Percentiles rank a stretch among this genome's conserved stretches.
These are phyloP conservation scores for Alternaria brassicicola DNA, from an alignment of 2,329 filamentous ascomycete genomes.

Conservation along the genomic window DNA sequence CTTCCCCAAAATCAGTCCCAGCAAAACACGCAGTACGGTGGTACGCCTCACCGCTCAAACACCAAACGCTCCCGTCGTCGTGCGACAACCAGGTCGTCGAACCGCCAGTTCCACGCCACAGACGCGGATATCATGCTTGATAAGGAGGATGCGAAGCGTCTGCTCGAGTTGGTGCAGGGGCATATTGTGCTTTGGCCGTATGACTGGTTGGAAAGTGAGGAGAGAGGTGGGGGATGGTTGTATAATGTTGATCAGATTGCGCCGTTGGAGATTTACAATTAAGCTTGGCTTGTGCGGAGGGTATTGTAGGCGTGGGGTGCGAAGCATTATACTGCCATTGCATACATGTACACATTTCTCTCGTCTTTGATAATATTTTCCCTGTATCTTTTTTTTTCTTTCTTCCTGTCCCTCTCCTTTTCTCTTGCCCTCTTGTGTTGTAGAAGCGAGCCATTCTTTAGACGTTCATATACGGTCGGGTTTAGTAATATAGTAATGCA, in stretches of 20 bases:
- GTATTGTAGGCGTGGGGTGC: background rate
- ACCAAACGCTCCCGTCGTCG: conserved; percentile 62
- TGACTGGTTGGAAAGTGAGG: conserved; percentile 85
- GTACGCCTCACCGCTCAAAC: conserved; percentile 20
- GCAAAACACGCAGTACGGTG: background rate
- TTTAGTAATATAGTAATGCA: background rate
- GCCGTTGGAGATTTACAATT: conserved; percentile 85
- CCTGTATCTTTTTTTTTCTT: no score
- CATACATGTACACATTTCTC: background rate
- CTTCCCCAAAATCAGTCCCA: background rate
- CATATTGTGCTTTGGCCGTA: conserved; percentile 92
- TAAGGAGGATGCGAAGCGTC: conserved; percentile 76
- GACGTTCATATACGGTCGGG: background rate
- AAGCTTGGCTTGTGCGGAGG: background rate
- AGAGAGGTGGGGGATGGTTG: conserved; percentile 92
- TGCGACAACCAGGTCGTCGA: conserved; percentile 72
- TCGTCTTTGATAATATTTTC: background rate
- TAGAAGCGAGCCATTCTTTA: background rate
- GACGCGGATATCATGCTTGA: conserved; percentile 73
- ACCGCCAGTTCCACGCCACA: conserved; percentile 65
- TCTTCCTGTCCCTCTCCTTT: background rate
- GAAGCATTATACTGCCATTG: background rate
- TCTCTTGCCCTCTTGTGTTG: background rate
- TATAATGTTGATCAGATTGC: conserved; percentile 96
- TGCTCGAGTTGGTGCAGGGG: conserved; percentile 83